These are phyloP conservation scores for Neocucurbitaria cava DNA, from an alignment of 2,329 filamentous ascomycete genomes.

Conservation along the genomic window DNA sequence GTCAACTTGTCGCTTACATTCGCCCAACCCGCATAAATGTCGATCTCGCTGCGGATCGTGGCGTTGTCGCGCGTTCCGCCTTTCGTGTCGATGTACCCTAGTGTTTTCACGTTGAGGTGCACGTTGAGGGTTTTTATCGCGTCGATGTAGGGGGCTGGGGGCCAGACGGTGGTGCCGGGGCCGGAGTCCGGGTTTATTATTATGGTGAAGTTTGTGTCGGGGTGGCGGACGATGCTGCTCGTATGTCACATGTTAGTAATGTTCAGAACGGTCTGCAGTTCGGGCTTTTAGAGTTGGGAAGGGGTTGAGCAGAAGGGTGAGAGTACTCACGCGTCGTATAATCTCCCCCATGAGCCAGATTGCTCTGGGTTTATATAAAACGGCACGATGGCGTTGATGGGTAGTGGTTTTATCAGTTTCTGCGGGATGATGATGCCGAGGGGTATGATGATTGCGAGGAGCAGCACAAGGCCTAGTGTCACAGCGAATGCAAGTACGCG, in stretches of 20 bases:
- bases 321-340: conserved; percentile 28
- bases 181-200: conserved; percentile 56
- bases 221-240: conserved; percentile 37
- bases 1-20: conserved; percentile 38
- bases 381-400: conserved; percentile 53
- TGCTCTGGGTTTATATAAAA: conserved; percentile 57
- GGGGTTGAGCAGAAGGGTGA: no score
- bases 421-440: conserved; percentile 29
- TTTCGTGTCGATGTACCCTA: conserved; percentile 60
- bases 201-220: conserved; percentile 57
- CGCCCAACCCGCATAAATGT: conserved; percentile 56
- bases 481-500: conserved; percentile 23
- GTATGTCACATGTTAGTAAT: no score
- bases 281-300: no score
- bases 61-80: conserved; percentile 42
- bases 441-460: conserved; percentile 26
- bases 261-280: conserved; percentile 8
- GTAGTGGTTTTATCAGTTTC: conserved; percentile 27
- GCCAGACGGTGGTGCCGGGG: conserved; percentile 52
- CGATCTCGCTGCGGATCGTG: conserved; percentile 49
- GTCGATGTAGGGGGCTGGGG: conserved; percentile 51
- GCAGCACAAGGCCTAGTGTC: conserved; percentile 27
- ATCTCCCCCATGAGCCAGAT: conserved; percentile 48
- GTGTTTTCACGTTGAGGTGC: conserved; percentile 55
- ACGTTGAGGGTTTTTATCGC: conserved; percentile 51